phyloP scores from a whole-genome alignment of 2,329 filamentous ascomycete genomes.

The Trichoderma pleuroti region DNA sequence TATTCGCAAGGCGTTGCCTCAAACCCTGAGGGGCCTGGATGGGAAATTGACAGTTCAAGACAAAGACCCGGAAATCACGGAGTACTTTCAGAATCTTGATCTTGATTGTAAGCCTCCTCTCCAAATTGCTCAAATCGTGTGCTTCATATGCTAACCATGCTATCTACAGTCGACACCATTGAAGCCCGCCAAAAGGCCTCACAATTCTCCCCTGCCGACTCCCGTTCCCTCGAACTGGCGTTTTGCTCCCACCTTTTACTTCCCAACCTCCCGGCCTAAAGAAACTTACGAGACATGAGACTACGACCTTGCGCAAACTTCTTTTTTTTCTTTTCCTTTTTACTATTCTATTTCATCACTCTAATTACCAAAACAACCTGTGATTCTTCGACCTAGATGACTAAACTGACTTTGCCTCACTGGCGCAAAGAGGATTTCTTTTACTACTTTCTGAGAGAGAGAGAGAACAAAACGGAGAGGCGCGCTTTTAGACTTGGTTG shows the following conservation, averaged over 20 bases:
- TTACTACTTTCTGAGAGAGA: not conserved
- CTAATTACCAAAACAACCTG: not conserved
- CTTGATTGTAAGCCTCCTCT: conserved; percentile 52
- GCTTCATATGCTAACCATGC: not conserved
- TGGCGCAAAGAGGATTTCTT: not conserved
- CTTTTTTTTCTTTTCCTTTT: not conserved
- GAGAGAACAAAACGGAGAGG: not conserved
- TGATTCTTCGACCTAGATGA: conserved; percentile 6
- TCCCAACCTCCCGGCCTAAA: conserved; percentile 28
- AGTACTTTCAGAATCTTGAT: conserved; percentile 55
- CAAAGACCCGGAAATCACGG: conserved; percentile 42
- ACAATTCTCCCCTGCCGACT: conserved; percentile 49
- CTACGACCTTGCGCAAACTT: conserved; percentile 1
- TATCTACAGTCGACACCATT: conserved; percentile 32
- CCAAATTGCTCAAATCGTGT: not conserved
- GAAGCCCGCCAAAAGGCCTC: conserved; percentile 48
- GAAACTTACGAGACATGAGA: conserved; percentile 12
- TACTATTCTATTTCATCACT: not conserved
- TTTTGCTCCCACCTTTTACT: conserved; percentile 49
- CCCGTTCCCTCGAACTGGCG: conserved; percentile 49
- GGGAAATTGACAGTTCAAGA: conserved; percentile 49
- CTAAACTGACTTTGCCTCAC: conserved; percentile 7
- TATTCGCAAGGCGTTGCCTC: conserved; percentile 58
- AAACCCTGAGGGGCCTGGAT: conserved; percentile 44
- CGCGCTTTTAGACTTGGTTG: not conserved